Evolutionary conservation across 2,329 filamentous ascomycete genomes (phyloP), one percentile per base, ranked within the genome.

Genomic region (Malbranchea zuffiana): DNA sequence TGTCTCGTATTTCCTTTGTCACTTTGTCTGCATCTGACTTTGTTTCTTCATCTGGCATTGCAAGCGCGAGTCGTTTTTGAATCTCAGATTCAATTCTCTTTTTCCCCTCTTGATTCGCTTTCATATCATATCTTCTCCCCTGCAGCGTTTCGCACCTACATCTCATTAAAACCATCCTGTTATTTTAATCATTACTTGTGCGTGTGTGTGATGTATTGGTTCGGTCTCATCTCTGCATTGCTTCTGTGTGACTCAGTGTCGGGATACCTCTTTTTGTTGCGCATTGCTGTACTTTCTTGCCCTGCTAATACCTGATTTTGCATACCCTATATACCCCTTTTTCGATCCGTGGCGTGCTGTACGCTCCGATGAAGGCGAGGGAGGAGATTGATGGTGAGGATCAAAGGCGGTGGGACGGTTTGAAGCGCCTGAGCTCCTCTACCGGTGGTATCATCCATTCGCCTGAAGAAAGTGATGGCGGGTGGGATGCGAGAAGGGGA

Each of bases 1-100:
- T n/a, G 54, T 47, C 45, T 44, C 51, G 49, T 44, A 49, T 50
- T 49, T 35, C 35, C 31, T 39, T 33, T 39, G 32, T 40, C 34
- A 40, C 27, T 15, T 26, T 38, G 28, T 32, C 16, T 30, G 41
- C 27, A 39, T 27, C 19, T 43, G 26, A 30, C 50, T 47, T 43
- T 41, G 44, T 52, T 57, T 52, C 47, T 51, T 54, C 50, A 57
- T 56, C 56, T 62, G 59, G 60, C 60, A 63, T 63, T 63, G 59
- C 60, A 60, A 62, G 60, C 60, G 60, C 56, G 55, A 61, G 57
- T 57, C 57, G 56, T 61, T 46, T 48, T 41, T 41, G 18, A 36
- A 37, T 35, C 29, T 25, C 31, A 31, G 27, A 37, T 37, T 31
- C 16, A 21, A 28, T 44, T 36, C 29, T 29, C 30, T 27, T 29